A percentile compares a stretch with the other conserved stretches of the same genome.
Evolutionary conservation across 2,329 filamentous ascomycete genomes (phyloP).

Genomic region (Gliomastix tumulicola): DNA sequence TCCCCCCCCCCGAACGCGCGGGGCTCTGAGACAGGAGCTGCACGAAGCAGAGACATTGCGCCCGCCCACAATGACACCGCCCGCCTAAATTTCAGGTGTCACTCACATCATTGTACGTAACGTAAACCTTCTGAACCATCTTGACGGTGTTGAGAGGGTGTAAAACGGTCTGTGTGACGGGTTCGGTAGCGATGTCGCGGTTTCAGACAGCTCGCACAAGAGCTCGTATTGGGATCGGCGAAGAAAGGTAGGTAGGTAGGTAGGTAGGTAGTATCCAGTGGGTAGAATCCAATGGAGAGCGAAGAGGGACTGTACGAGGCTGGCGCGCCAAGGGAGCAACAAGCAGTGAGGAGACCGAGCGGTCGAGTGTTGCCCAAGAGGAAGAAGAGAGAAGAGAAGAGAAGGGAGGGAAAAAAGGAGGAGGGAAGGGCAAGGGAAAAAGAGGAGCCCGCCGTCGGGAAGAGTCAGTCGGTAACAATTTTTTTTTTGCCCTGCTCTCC

Average conservation of each 20-base stretch:
- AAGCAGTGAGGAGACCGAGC: too few relatives aligned
- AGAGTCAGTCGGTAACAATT: too few relatives aligned
- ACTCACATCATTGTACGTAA: constrained; percentile 86
- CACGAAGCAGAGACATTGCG: too few relatives aligned
- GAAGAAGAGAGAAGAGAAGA: constrained; percentile 4
- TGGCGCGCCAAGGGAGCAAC: not conserved
- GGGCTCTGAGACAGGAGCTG: too few relatives aligned
- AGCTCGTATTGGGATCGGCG: too few relatives aligned
- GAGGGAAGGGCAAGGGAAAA: constrained; percentile 1
- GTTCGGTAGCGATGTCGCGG: too few relatives aligned
- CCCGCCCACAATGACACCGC: not conserved
- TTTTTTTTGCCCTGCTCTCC: not conserved
- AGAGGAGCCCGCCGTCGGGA: too few relatives aligned
- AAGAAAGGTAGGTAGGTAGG: too few relatives aligned
- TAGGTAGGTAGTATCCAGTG: too few relatives aligned
- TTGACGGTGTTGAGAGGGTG: constrained; percentile 25
- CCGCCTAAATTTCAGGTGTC: constrained; percentile 1
- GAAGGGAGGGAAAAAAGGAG: constrained; percentile 8
- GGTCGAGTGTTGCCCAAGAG: constrained; percentile 10
- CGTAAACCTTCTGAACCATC: constrained; percentile 81
- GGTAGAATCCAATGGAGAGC: constrained; percentile 6
- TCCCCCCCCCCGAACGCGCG: too few relatives aligned
- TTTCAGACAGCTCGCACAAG: too few relatives aligned
- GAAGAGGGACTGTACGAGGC: not conserved
- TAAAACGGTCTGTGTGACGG: not conserved